Percentiles rank a stretch among this genome's conserved stretches.
These are phyloP conservation scores for Aspergillus indologenus DNA, from an alignment of 495 filamentous ascomycete species.

Conservation along the genomic window DNA sequence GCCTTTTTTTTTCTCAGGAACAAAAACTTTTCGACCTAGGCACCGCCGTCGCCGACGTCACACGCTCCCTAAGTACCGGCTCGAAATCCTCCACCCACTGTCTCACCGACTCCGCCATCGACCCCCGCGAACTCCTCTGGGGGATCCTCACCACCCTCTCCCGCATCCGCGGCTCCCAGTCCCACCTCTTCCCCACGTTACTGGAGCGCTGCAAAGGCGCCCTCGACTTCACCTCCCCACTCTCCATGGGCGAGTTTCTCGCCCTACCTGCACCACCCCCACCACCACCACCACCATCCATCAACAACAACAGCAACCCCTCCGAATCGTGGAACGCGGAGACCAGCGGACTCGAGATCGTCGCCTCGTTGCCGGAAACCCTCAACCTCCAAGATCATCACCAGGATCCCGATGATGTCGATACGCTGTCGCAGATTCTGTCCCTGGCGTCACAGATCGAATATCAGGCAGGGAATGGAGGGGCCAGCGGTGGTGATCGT, in stretches of 20 bases:
- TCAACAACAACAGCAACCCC: not conserved
- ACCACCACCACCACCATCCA: not conserved
- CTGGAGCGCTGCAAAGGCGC: constrained; percentile 36
- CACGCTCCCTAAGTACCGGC: constrained; percentile 31
- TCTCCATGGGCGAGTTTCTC: constrained; percentile 35
- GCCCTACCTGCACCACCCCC: constrained; percentile 18
- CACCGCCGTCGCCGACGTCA: constrained; percentile 36
- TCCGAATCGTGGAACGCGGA: constrained; percentile 7
- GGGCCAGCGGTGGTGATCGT: not conserved
- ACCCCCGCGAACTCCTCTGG: constrained; percentile 42
- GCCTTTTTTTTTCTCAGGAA: constrained; percentile 24
- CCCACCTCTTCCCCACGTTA: constrained; percentile 39
- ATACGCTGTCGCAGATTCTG: constrained; percentile 6
- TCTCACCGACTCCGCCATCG: constrained; percentile 32
- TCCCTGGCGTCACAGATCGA: not conserved
- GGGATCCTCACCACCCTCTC: constrained; percentile 41
- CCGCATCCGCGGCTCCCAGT: constrained; percentile 44
- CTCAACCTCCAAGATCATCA: constrained; percentile 1
- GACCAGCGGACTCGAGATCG: not conserved
- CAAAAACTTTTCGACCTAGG: constrained; percentile 45
- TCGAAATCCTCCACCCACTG: constrained; percentile 30
- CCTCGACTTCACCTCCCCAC: constrained; percentile 31
- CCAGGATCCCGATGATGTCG: constrained; percentile 9
- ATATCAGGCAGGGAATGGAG: not conserved
- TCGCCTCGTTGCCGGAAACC: not conserved